Evolutionary conservation across 106 monocot genomes (phyloP), one percentile per base, ranked within the genome.

Genomic region (Dendrobium huoshanense): DNA sequence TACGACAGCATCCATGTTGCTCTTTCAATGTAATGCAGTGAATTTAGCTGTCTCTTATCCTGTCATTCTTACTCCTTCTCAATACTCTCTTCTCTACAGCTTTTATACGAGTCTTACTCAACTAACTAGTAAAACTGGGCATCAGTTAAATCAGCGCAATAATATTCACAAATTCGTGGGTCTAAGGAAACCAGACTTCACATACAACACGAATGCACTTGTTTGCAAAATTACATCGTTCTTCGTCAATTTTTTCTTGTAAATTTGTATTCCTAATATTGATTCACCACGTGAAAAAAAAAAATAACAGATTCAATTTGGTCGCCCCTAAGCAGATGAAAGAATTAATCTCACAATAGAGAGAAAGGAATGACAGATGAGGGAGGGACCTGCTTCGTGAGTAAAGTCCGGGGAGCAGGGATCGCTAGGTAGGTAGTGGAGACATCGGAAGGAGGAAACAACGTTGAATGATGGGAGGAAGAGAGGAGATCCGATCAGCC

Each of bases 401-500:
- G 77, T 58, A 77, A 90, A 80, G 78, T 90, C 82, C 54, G 88
- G 90, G 42, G 83, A 81, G 79, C 68, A 65, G 79, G 85, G 77
- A 83, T 84, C 84, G 44, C 16, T 79, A 65, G 25, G 67, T 51
- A 80, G 80, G 47, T 75, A 45, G 64, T 88, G 86, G 45, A 88
- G 79, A 81, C 85, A 88, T 51, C 83, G 83, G 73, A 90, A 74
- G 78, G 86, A 83, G 77, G 90, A 88, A 45, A 84, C 81, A 67
- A 90, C 77, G 43, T 87, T 88, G 81, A 88, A 51, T 0, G 73
- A 77, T 0, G 90, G 79, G 33, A 90, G 87, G 84, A 88, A 88
- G 82, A 84, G 79, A 17, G 88, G 84, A 48, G 90, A 85, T 76
- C 90, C 90, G 82, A 90, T 72, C 64, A 90, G 84, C 90, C 90